Base-by-base conservation (phyloP, 1,284 basidiomycete species). In the Takashimella koratensis region DNA sequence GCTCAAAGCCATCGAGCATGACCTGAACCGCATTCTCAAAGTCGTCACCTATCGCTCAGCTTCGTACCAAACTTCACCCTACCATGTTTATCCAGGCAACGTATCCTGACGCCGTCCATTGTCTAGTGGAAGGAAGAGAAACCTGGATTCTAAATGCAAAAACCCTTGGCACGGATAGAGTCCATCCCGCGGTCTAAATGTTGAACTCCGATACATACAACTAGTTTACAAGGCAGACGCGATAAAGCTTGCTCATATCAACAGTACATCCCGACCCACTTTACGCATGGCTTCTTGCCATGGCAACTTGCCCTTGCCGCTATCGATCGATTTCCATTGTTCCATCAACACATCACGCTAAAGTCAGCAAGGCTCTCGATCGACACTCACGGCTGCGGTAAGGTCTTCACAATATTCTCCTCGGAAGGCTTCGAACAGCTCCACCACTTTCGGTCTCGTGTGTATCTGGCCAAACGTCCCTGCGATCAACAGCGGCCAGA, bases 401-500 rank as follows among this genome's bases (percentile, higher is more conserved):
- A 69, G 54, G 48, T 69, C 67, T 40, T 67, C 63, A 42, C 63
- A 65, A 42, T 69, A 69, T 39, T 69, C 64, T 12, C 42, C 53
- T 25, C 58, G 52, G 43, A 69, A 64, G 3, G 66, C 65, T 36
- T 59, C 52, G 22, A 66, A 60, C 12, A 67, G 30, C 19, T 52
- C 56, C 4, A 51, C 21, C 12, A 67, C 65, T 45, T 64, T 62
- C 20, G 56, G 40, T 39, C 64, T 24, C 27, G 23, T 47, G 3
- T 52, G 47, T 1, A 45, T 44, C 4, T 54, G 10, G 11, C 51
- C 49, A 41, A 65, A 67, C 4, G 57, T 50, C 0, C 67, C 67
- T 4, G 66, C 64, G 43, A 70, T 66, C 16, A 70, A 51, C 12
- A 70, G 52, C 5, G 68, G 68, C 66, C 67, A 68, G 23, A 65